phyloP scores from a whole-genome alignment of 2,329 filamentous ascomycete genomes.

The Ramularia collo-cygni region DNA sequence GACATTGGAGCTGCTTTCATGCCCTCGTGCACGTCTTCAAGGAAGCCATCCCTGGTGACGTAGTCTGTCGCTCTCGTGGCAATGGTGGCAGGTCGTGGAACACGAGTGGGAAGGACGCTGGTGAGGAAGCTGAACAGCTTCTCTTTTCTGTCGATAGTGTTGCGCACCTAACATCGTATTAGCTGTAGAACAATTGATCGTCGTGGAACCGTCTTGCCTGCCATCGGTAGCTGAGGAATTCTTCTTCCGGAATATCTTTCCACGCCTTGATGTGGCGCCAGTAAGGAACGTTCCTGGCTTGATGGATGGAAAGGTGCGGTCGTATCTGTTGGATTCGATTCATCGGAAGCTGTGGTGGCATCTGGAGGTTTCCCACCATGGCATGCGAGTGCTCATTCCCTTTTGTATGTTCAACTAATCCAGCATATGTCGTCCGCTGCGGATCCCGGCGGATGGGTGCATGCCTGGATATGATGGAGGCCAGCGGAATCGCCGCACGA shows the following conservation, averaged over 20 bases:
- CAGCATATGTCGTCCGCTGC: too few species aligned
- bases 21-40: constrained; percentile 48
- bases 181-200: constrained; percentile 2
- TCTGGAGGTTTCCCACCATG: too few species aligned
- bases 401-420: too few species aligned
- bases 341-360: too few species aligned
- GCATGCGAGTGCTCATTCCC: too few species aligned
- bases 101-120: constrained; percentile 43
- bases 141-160: constrained; percentile 44
- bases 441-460: too few species aligned
- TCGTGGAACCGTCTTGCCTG: constrained; percentile 39
- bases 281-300: constrained; percentile 4
- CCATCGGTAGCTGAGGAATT: constrained; percentile 51
- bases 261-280: constrained; percentile 31
- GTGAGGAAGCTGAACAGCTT: constrained; percentile 46
- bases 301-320: too few species aligned
- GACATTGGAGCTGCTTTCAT: constrained; percentile 53
- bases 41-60: constrained; percentile 47
- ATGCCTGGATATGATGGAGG: too few species aligned
- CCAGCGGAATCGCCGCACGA: too few species aligned
- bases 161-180: constrained; percentile 34
- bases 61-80: constrained; percentile 25
- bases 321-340: too few species aligned
- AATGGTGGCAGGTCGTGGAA: constrained; percentile 36
- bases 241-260: constrained; percentile 40